Evolutionary conservation across 176 grass and related monocot genomes (phyloP).

Genomic region (Neostapfia colusana): DNA sequence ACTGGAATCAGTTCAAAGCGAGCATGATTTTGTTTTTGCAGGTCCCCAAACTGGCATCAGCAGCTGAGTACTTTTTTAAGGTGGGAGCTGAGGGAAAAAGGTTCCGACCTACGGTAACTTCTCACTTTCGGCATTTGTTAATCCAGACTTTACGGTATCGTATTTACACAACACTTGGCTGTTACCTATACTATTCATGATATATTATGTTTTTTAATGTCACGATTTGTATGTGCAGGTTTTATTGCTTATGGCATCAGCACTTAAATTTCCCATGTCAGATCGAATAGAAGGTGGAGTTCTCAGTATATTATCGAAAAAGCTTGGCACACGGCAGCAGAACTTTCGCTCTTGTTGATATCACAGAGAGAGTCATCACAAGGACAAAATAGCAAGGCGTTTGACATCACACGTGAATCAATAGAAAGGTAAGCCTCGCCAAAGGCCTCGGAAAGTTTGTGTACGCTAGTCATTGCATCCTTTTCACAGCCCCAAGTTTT

Average conservation of each 20-base stretch:
- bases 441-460: conserved; percentile 38
- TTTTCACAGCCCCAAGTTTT: conserved; percentile 39
- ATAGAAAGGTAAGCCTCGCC: conserved; percentile 24
- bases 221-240: conserved; percentile 53
- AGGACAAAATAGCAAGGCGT: conserved; percentile 58
- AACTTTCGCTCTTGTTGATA: conserved; percentile 66
- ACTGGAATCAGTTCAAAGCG: not conserved
- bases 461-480: conserved; percentile 42
- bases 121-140: not conserved
- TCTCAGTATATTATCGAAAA: conserved; percentile 61
- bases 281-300: conserved; percentile 53
- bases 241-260: conserved; percentile 89
- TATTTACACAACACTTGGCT: not conserved
- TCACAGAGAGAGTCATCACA: conserved; percentile 74
- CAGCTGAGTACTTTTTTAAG: conserved; percentile 93
- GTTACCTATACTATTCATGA: not conserved
- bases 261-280: conserved; percentile 71
- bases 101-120: conserved; percentile 89
- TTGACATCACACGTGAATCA: conserved; percentile 6
- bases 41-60: conserved; percentile 93
- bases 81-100: conserved; percentile 88
- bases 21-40: conserved; percentile 37
- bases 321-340: conserved; percentile 69
- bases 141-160: not conserved
- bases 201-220: not conserved